Evolutionary conservation across 768 basidiomycete species (phyloP), one percentile per base, ranked within the genome.

Genomic region (Boletus pseudopeckii): DNA sequence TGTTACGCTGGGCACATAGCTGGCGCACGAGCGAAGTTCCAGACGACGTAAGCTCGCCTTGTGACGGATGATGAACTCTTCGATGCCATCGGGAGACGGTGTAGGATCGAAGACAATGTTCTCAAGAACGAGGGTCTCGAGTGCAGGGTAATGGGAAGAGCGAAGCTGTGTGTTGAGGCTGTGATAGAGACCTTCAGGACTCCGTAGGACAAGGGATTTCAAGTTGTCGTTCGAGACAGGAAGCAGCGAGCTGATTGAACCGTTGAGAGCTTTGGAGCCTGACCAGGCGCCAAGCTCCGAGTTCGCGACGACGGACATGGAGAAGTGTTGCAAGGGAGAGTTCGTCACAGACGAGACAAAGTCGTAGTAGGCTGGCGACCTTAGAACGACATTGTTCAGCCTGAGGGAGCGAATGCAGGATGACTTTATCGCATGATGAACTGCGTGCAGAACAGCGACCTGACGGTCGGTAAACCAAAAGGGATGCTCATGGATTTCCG

Each of bases 381-480:
- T 65, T 26, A 70, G 32, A 17, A 66, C 37, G 13, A 67, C 41
- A 10, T 70, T 70, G 49, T 65, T 65, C 24, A 70, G 37, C 5
- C 56, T 40, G 41, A 70, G 59, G 1, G 68, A 68, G 11, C 51
- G 52, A 20, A 69, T 50, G 54, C 11, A 22, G 5, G 55, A 65
- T 0, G 60, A 64, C 33, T 62, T 55, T 17, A 70, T 55, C 18
- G 62, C 56, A 47, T 59, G 30, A 22, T 71, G 59, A 6, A 64
- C 46, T 0, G 70, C 62, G 17, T 71, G 59, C 24, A 66, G 43
- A 4, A 70, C 52, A 1, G 57, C 33, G 30, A 64, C 28, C 45
- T 70, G 68, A 36, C 70, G 68, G 48, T 56, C 60, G 33, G 68
- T 58, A 46, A 71, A 70, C 68, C 68, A 70, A 42, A 58, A 70